Evolutionary conservation across 148 eudicot genomes (phyloP), one percentile per base, ranked within the genome.

Genomic region (Cornus florida): DNA sequence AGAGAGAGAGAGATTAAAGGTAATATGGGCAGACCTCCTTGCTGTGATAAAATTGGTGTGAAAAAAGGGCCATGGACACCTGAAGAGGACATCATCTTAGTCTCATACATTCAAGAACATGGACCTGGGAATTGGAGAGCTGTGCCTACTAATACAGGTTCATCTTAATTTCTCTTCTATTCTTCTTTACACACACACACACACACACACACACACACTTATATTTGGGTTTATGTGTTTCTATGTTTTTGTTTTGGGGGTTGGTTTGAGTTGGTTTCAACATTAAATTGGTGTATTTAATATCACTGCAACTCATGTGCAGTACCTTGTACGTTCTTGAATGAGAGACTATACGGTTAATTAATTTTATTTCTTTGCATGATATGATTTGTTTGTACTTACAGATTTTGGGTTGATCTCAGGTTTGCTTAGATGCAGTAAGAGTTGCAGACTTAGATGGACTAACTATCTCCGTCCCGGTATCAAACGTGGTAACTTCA

Each of bases 21-120:
- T 69, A 56, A 79, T 14, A 78, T 94, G 97, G 98, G 91, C 33
- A 94, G 97, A 73, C 94, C 97, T 57, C 98, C 98, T 74, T 92
- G 98, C 82, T 91, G 97, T 79, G 98, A 91, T 32, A 91, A 91
- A 82, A 62, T 80, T 23, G 98, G 98, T 24, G 88, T 94, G 79
- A 94, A 94, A 82, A 94, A 94, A 82, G 98, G 98, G 69, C 97
- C 98, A 46, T 94, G 98, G 98, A 94, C 98, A 19, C 98, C 97
- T 0, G 98, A 94, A 72, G 98, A 94, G 80, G 98, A 94, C 76
- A 92, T 94, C 79, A 78, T 89, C 69, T 77, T 94, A 62, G 98
- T 94, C n/a, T 88, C 97, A 75, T 92, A 92, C 86, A 88, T 94
- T 78, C 98, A 94, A 83, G 89, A 92, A 74, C 87, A 94, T 77